Conservation (phyloP, 495 filamentous ascomycete genomes). For the Peziza echinospora region DNA sequence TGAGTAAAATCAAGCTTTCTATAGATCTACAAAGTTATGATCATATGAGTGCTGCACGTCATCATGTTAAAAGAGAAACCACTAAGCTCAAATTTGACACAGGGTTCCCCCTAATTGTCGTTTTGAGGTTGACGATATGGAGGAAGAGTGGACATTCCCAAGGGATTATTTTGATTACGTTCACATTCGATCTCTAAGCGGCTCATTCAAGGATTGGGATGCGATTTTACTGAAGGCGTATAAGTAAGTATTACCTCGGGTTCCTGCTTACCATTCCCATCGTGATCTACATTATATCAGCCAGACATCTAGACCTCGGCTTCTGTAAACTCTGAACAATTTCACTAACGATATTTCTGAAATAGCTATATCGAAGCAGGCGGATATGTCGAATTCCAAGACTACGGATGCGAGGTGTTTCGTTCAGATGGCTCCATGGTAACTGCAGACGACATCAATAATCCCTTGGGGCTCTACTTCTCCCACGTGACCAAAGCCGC, state of each 20-base stretch:
- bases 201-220: constrained; percentile 35
- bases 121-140: constrained; percentile 36
- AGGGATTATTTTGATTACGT: constrained; percentile 33
- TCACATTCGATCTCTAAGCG: constrained; percentile 36
- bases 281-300: too few species aligned
- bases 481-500: constrained; percentile 27
- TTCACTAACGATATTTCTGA: too few species aligned
- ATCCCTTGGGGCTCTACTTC: constrained; percentile 17
- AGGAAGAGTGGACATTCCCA: constrained; percentile 28
- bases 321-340: too few species aligned
- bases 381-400: constrained; percentile 34
- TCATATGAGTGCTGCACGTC: too few species aligned
- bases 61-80: not conserved
- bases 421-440: constrained; percentile 32
- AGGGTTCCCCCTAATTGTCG: constrained; percentile 22
- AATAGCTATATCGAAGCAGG: constrained; percentile 24
- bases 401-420: constrained; percentile 23
- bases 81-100: not conserved
- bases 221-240: constrained; percentile 3
- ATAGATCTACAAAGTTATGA: too few species aligned
- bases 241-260: constrained; percentile 11
- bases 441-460: constrained; percentile 24
- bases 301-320: too few species aligned
- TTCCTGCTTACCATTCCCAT: too few species aligned
- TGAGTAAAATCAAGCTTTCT: constrained; percentile 3